Percentiles rank a stretch among this genome's conserved stretches.
These are phyloP conservation scores for Tilletia caries DNA, from an alignment of 1,284 basidiomycete species.

Conservation along the genomic window DNA sequence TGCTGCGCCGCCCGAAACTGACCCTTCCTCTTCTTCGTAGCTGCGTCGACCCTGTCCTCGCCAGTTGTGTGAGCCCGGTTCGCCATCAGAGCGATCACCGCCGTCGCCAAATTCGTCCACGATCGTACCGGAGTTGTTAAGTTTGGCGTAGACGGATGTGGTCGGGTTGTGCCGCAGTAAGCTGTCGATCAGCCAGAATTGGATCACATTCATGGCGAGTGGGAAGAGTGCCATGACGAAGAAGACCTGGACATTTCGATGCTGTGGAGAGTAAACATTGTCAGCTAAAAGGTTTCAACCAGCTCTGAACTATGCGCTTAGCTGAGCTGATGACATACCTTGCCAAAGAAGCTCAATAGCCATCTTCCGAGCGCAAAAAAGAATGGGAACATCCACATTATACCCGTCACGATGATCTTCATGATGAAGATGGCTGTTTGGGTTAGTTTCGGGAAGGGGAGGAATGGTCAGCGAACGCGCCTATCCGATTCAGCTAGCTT, in stretches of 20 bases:
- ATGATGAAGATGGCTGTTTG: constrained; percentile 61
- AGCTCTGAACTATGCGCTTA: constrained; percentile 48
- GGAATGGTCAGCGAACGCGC: background rate
- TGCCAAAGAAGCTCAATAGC: constrained; percentile 74
- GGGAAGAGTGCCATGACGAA: constrained; percentile 86
- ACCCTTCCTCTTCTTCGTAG: constrained; percentile 9
- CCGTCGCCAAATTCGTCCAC: constrained; percentile 2
- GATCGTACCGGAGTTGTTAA: background rate
- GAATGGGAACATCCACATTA: constrained; percentile 65
- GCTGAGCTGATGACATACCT: background rate
- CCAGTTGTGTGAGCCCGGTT: background rate
- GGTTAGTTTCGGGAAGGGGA: too few species aligned
- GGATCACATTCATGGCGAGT: constrained; percentile 69
- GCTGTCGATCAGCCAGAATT: constrained; percentile 53
- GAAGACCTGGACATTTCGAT: constrained; percentile 43
- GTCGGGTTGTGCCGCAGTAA: constrained; percentile 45
- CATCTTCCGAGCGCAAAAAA: constrained; percentile 74
- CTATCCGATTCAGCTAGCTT: too few species aligned
- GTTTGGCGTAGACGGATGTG: constrained; percentile 34
- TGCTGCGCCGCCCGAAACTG: background rate
- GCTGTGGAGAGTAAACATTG: background rate
- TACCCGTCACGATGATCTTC: constrained; percentile 77
- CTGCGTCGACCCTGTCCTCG: background rate
- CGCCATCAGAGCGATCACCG: background rate
- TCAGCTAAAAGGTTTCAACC: too few species aligned